Evolutionary conservation across 192 early-diverging fungal genomes (phyloP), one percentile per base, ranked within the genome.

Genomic region (Dissophora ornata): DNA sequence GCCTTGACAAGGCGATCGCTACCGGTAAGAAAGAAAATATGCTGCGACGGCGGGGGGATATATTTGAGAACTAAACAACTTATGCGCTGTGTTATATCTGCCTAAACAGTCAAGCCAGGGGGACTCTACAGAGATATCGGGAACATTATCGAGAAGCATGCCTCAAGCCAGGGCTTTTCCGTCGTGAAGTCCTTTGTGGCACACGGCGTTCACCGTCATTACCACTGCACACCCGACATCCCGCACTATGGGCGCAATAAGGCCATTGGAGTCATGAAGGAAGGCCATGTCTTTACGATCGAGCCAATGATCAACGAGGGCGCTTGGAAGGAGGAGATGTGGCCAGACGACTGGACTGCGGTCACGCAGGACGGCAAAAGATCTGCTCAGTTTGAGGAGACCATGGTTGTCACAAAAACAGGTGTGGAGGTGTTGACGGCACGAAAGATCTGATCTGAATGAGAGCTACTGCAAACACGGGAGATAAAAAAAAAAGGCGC

Each of bases 261-360:
- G 86, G 94, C 96, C 2, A 87, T 97, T 47, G 97, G 97, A 25
- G 87, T 93, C 2, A 95, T 98, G 91, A 97, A 97, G 82, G 83
- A 92, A 21, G 97, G 97, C 28, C 95, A 98, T 67, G 85, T 89
- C 47, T 99, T 99, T 67, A 99, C 97, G 15, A 99, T 99, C 54
- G 97, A 99, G 80, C 97, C 96, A n/a, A 98, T 98, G 96, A 98
- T 99, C 82, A 93, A 91, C 62, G 94, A 94, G 62, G 96, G 96
- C 52, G 77, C 79, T 22, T 88, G 81, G 81, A 58, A 83, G 40
- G 90, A 94, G 51, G 82, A 86, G 68, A 87, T 87, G 29, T 93
- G 91, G 92, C 82, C 87, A 11, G 92, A 94, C 57, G 78, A 84
- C 66, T 98, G 96, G 97, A 99, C 95, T 10, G 89, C 87, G 0